Base-by-base conservation (phyloP, 345 rosid species). In the Mercurialis annua region DNA sequence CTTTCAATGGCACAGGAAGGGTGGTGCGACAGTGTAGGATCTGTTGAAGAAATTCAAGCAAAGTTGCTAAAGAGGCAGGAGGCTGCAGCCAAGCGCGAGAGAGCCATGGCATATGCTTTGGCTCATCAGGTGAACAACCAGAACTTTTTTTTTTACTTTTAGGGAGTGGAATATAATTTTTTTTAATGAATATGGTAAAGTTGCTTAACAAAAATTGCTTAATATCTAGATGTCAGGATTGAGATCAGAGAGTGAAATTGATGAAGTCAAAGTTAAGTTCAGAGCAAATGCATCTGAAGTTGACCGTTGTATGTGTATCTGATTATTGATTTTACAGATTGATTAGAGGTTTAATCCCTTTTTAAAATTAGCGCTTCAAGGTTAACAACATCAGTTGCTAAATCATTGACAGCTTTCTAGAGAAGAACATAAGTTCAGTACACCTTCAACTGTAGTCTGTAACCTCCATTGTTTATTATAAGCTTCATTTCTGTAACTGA, bases 51-150 rank as follows among this genome's bases (percentile, higher is more conserved):
- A 74, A 95, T 95, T 73, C 98, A 95, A 83, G 75, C 94, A 67
- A 95, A 95, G 81, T 77, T 95, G 61, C 76, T 92, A 26, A 90
- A 92, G 85, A 79, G 98, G 72, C 97, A 95, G 83, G 96, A 88
- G 80, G 99, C 99, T 81, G 99, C 98, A 57, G 96, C 94, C 58
- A 95, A 90, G 82, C 97, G 99, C 55, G 99, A 95, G 83, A 90
- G 99, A 74, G 97, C 99, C 43, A 95, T 92, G 94, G 98, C 99
- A 17, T 95, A 92, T 86, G 98, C 99, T 73, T 71, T 95, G 74
- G 86, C 99, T 33, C 98, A 95, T 78, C 98, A 95, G 92, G 99
- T 95, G 72, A 77, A 40, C 12, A 65, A 63, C 53, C 43, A 15
- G 57, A 26, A 64, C 33, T 38, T 50, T 52, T 60, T 63, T 53